These are phyloP conservation scores for Trypethelium eluteriae DNA, from an alignment of 495 filamentous ascomycete species.

Conservation along the genomic window DNA sequence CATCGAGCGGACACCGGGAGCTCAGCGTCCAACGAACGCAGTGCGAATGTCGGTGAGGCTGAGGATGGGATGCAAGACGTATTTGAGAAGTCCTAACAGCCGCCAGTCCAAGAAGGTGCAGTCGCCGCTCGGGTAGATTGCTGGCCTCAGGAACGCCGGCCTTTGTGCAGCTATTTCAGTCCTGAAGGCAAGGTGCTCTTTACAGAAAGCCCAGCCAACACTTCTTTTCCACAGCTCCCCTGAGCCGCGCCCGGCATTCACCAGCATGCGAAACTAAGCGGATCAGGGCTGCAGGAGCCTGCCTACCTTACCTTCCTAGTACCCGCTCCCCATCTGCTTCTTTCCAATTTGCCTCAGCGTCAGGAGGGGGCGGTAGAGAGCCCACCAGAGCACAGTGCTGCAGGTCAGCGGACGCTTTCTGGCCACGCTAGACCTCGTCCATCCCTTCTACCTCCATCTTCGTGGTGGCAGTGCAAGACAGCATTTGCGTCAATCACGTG, in stretches of 20 bases:
- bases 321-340: neutral
- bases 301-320: neutral
- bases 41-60: constrained; percentile 11
- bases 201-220: neutral
- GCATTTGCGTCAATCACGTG: neutral
- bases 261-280: constrained; percentile 11
- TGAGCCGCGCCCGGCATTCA: neutral
- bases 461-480: constrained; percentile 11
- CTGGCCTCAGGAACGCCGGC: constrained; percentile 8
- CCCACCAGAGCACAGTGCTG: neutral
- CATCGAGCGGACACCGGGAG: neutral
- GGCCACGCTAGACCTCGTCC: constrained; percentile 5
- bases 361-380: neutral
- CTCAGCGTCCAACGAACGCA: neutral
- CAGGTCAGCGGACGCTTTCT: neutral
- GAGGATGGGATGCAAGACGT: neutral
- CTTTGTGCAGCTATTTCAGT: constrained; percentile 6
- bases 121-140: neutral
- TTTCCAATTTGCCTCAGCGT: neutral
- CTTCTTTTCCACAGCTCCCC: constrained; percentile 1
- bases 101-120: constrained; percentile 1
- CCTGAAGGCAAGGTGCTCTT: neutral
- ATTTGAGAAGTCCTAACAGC: neutral
- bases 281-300: constrained; percentile 3
- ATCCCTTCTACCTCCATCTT: neutral